Percentiles rank a stretch among this genome's conserved stretches.
These are phyloP conservation scores for Fusarium musae DNA, from an alignment of 2,329 filamentous ascomycete genomes.

Conservation along the genomic window DNA sequence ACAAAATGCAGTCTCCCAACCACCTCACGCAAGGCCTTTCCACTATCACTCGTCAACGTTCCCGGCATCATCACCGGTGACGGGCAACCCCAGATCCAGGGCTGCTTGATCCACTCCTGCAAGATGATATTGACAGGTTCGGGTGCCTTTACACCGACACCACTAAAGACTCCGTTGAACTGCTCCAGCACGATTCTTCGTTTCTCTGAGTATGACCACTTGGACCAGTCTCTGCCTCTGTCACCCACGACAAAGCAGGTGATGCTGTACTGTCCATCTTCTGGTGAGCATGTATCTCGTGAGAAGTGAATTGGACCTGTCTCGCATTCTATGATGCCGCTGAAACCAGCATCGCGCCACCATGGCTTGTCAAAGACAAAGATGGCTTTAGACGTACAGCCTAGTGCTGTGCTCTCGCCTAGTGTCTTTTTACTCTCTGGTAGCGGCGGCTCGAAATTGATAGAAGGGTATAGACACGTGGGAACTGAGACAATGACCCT, in stretches of 20 bases:
- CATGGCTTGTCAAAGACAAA: constrained; percentile 57
- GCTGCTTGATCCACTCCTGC: constrained; percentile 35
- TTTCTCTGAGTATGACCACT: constrained; percentile 11
- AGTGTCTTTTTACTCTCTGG: constrained; percentile 44
- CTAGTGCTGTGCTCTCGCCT: constrained; percentile 46
- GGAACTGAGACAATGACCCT: constrained; percentile 45
- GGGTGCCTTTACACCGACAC: constrained; percentile 11
- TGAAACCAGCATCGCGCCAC: constrained; percentile 56
- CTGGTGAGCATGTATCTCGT: constrained; percentile 41
- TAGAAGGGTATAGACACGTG: constrained; percentile 36
- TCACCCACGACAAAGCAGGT: constrained; percentile 49
- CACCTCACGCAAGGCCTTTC: constrained; percentile 44
- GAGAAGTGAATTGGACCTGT: constrained; percentile 44
- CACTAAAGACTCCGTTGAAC: constrained; percentile 20
- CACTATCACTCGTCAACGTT: constrained; percentile 11
- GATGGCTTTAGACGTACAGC: constrained; percentile 52
- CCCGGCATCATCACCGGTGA: constrained; percentile 35
- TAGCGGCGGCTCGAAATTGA: constrained; percentile 44
- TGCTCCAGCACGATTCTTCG: constrained; percentile 1
- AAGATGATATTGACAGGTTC: constrained; percentile 30
- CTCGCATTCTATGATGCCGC: constrained; percentile 54
- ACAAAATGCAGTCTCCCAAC: constrained; percentile 44
- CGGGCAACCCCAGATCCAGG: constrained; percentile 26
- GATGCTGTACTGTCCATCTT: constrained; percentile 43
- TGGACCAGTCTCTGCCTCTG: constrained; percentile 36